Percentiles rank a stretch among this genome's conserved stretches.
phyloP scores from a whole-genome alignment of 768 basidiomycete genomes.

The Suillus occidentalis region DNA sequence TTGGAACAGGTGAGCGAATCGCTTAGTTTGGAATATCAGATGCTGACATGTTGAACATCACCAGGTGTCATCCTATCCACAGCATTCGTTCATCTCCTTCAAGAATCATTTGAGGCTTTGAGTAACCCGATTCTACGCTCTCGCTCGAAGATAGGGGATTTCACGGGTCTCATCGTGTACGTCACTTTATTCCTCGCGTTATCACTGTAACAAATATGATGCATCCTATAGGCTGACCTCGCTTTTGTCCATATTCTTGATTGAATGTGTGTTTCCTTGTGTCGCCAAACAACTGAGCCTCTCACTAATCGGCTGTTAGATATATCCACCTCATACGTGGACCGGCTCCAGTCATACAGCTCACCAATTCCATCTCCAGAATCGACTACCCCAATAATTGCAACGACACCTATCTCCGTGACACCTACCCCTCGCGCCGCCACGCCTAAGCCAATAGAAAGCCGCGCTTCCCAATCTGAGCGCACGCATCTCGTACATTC shows the following conservation, averaged over 20 bases:
- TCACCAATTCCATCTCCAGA: constrained; percentile 48
- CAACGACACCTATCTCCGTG: constrained; percentile 13
- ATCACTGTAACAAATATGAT: constrained; percentile 4
- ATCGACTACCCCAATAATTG: constrained; percentile 29
- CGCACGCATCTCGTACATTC: constrained; percentile 19
- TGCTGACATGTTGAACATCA: background rate
- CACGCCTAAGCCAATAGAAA: constrained; percentile 1
- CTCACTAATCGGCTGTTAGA: constrained; percentile 40
- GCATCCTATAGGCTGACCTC: constrained; percentile 51
- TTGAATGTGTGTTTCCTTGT: constrained; percentile 65
- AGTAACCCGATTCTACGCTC: constrained; percentile 44
- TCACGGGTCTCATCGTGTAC: constrained; percentile 75
- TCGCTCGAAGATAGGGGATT: constrained; percentile 51
- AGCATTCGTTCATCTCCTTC: constrained; percentile 78
- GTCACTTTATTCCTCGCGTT: constrained; percentile 27
- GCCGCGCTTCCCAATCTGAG: constrained; percentile 12
- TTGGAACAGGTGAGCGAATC: constrained; percentile 64
- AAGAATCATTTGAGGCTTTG: constrained; percentile 70
- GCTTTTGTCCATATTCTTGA: constrained; percentile 67
- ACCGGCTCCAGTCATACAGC: constrained; percentile 61
- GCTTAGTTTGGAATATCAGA: background rate
- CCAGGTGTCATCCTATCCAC: constrained; percentile 81
- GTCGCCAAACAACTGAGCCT: background rate
- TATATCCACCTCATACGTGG: constrained; percentile 72
- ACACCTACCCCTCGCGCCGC: constrained; percentile 2